Base-by-base conservation (phyloP, 1,284 basidiomycete species). In the Microstroma glucosiphilum region DNA sequence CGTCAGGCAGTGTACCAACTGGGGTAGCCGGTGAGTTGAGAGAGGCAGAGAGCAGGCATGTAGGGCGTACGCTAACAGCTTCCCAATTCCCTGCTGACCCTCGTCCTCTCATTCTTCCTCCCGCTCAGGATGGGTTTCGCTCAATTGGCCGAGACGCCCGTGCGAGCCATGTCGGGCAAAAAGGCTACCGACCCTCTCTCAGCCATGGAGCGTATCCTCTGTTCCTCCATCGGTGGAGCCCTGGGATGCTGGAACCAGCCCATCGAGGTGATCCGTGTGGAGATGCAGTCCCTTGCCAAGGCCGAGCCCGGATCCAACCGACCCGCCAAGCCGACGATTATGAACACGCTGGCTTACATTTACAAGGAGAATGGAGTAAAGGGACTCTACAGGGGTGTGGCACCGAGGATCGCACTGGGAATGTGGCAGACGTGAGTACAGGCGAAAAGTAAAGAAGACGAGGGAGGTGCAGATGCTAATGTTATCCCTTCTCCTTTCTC, bases 271-370 rank as follows among this genome's bases (percentile, higher is more conserved):
- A 85, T 94, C 68, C 88, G 92, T 63, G 91, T 94, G 43, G 91
- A 94, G 89, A 98, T 99, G 96, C 96, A 99, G 86, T 94, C 91
- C 55, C 96, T 97, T 88, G 87, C 90, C 43, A 97, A 97, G 75
- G 79, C 80, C 75, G 83, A 84, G 41, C 84, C 46, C 23, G 84
- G 84, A 69, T 83, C 84, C 53, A 90, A 90, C 78, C 87, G 91
- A 57, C 92, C 92, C 1, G 82, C 80, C 53, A 97, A 97, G 81
- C 84, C 91, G 60, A 97, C 92, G 6, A 92, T 98, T 64, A 68
- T 90, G 69, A 71, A 90, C 83, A 98, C 94, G 0, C 82, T 96
- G 60, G 21, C 37, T 21, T 96, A 91, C 83, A 90, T 97, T 78
- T 97, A 97, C 86, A 88, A 86, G 79, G 91, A 94, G 81, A 97